phyloP scores from a whole-genome alignment of 177 flowering plant genomes.

The Tripterygium wilfordii region DNA sequence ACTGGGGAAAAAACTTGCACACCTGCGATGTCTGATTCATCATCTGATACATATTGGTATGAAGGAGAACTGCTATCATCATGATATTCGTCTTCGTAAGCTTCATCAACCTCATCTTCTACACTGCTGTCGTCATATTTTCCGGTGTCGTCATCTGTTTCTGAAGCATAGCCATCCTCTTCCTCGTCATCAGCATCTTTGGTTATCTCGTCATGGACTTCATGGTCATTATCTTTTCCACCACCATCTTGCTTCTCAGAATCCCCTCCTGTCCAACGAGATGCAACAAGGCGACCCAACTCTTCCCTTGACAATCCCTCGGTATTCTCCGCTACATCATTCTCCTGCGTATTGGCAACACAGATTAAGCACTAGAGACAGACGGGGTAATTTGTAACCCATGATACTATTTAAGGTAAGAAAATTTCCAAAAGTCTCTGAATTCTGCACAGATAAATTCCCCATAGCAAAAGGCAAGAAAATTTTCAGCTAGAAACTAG shows the following conservation, averaged over 20 bases:
- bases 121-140: constrained; percentile 48
- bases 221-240: constrained; percentile 29
- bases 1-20: constrained; percentile 3
- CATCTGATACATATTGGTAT: constrained; percentile 46
- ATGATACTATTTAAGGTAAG: background rate
- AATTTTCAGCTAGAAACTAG: no score
- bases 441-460: no score
- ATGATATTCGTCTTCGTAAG: constrained; percentile 40
- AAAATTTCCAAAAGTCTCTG: background rate
- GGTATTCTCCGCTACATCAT: constrained; percentile 32
- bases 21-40: constrained; percentile 64
- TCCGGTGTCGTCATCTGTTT: constrained; percentile 44
- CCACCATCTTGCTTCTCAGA: constrained; percentile 32
- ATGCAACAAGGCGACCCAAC: constrained; percentile 87
- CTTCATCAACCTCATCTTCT: constrained; percentile 38
- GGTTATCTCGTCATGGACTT: constrained; percentile 25
- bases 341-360: constrained; percentile 28
- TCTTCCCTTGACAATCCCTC: constrained; percentile 84
- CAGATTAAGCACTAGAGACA: background rate
- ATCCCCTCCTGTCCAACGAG: constrained; percentile 95
- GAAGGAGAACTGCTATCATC: constrained; percentile 44
- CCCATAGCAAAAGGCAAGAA: no score
- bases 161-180: constrained; percentile 57
- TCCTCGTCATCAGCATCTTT: constrained; percentile 41
- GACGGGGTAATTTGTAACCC: no score